Base-by-base conservation (phyloP, 148 eudicot species). In the Chenopodium album region DNA sequence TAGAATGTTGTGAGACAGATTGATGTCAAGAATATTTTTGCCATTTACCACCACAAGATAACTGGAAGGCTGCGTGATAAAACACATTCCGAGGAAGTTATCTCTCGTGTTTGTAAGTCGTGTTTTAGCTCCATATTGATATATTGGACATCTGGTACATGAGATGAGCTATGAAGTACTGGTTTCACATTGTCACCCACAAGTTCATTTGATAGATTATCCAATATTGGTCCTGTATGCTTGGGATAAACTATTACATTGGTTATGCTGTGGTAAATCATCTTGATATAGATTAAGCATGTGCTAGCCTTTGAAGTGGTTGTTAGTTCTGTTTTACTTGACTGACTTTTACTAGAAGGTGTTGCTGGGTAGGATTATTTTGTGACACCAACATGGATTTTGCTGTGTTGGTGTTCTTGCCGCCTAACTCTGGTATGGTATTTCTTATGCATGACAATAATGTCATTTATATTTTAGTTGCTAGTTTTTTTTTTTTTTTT, bases 341-440 rank as follows among this genome's bases (percentile, higher is more conserved):
- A 59, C 76, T 87, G 83, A 82, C 60, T 73, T 52, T 73, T 71
- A 28, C 48, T 81, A 78, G 84, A 76, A 80, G 76, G 47, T 77
- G 67, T 86, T 81, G 79, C 76, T 31, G 84, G 78, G 78, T 76
- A 65, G 70, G 73, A 31, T 78, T 59, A 31, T 31, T 52, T 47
- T 23, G 9, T 54, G 67, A 22, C 78, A 81, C 70, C 75, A 26
- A 28, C 48, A 41, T 77, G 65, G 59, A 63, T n/a, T 73, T 3
- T 28, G 22, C 54, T 78, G 41, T 81, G 85, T 84, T 91, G 85
- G 83, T 87, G 79, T 80, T 79, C 41, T 85, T 76, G 50, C 86
- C 71, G 84, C 83, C 79, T 80, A 79, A 79, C 77, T 73, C 77
- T 82, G 85, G 91, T 87, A 85, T 84, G 85, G 80, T 48, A 83